These are phyloP conservation scores for Neurospora crassa DNA, from an alignment of 2,329 filamentous ascomycete species.

Conservation along the genomic window DNA sequence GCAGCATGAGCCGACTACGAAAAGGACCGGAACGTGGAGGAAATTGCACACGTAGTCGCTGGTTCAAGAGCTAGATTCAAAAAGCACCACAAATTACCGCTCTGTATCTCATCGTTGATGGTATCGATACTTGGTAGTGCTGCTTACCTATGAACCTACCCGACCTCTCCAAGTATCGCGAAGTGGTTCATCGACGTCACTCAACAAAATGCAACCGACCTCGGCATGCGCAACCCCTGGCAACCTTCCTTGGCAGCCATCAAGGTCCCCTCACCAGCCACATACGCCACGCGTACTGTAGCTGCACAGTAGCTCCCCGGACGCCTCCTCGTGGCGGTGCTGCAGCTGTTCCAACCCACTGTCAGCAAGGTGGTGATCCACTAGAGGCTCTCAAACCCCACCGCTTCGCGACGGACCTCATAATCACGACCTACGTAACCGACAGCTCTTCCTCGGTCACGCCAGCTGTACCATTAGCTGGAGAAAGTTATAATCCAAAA, in stretches of 20 bases:
- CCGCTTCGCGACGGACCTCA: neutral
- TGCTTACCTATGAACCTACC: neutral
- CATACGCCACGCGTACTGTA: neutral
- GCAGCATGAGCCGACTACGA: neutral
- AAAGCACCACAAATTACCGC: neutral
- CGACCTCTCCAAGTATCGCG: neutral
- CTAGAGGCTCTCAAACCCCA: neutral
- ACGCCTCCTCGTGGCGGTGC: conserved; percentile 8
- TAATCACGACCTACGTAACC: neutral
- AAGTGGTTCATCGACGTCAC: neutral
- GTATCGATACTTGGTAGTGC: neutral
- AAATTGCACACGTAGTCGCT: neutral
- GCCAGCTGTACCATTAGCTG: neutral
- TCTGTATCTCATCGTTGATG: neutral
- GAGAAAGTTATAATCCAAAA: conserved; percentile 15
- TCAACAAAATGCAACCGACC: neutral
- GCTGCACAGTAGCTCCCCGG: neutral
- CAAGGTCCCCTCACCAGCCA: neutral
- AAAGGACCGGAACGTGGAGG: neutral
- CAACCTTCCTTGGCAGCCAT: neutral
- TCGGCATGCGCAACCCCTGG: neutral
- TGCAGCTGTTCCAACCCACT: conserved; percentile 3
- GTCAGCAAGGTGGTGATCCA: conserved; percentile 4
- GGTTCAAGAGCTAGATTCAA: neutral
- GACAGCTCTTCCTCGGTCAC: neutral